Percentiles rank a stretch among this genome's conserved stretches.
Conservation (phyloP, 257 asterid species). For the Jasminum sambac region DNA sequence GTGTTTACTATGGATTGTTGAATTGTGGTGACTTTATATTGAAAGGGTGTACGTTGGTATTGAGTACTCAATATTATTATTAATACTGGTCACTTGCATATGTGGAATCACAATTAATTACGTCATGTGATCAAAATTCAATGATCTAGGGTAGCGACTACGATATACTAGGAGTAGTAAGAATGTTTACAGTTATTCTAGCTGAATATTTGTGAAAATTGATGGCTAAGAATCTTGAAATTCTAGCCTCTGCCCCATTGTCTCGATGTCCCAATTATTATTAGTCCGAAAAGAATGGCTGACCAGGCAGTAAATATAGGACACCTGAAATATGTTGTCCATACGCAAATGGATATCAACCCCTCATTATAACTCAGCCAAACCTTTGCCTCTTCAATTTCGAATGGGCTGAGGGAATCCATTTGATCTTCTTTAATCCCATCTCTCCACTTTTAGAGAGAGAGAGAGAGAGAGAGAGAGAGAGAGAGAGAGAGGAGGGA, state of each 20-base stretch:
- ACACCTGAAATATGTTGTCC: not conserved
- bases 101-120: too few species aligned
- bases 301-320: not conserved
- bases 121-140: too few species aligned
- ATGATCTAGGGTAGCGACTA: too few species aligned
- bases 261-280: not conserved
- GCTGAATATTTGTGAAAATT: not conserved
- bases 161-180: too few species aligned
- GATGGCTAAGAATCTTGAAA: not conserved
- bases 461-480: constrained; percentile 1
- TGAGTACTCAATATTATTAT: too few species aligned
- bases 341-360: not conserved
- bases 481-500: constrained; percentile 6
- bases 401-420: not conserved
- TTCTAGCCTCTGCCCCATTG: not conserved
- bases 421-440: not conserved
- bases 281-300: not conserved
- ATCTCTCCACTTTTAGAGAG: not conserved
- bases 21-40: too few species aligned
- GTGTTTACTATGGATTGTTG: too few species aligned
- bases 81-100: too few species aligned
- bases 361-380: not conserved
- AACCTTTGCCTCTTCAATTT: not conserved
- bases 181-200: too few species aligned
- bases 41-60: too few species aligned